Conservation (phyloP, 2,329 filamentous ascomycete species). For the Fusarium fracticaudum region DNA sequence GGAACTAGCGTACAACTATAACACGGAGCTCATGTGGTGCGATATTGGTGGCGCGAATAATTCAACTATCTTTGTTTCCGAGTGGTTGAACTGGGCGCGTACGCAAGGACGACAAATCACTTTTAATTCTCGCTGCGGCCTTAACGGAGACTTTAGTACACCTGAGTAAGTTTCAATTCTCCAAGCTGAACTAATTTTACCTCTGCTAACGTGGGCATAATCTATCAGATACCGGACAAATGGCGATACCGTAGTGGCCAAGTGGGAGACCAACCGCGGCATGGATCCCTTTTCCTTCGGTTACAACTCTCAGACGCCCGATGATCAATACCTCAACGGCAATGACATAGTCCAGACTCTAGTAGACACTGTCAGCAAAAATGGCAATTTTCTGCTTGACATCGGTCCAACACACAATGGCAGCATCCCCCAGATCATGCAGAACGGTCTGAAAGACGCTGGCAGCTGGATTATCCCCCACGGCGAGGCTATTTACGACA, state of each 20-base stretch:
- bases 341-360: not conserved
- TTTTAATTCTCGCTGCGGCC: not conserved
- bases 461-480: not conserved
- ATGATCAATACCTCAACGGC: not conserved
- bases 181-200: not conserved
- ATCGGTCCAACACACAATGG: not conserved
- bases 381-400: not conserved
- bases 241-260: not conserved
- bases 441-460: not conserved
- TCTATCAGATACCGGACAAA: not conserved
- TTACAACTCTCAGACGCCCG: not conserved
- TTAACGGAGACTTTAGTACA: not conserved
- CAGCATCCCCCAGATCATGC: not conserved
- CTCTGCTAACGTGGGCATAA: rapidly evolving
- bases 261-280: not conserved
- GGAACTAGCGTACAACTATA: not conserved
- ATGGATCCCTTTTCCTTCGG: not conserved
- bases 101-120: not conserved
- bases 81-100: not conserved
- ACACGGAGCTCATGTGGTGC: not conserved
- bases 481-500: not conserved
- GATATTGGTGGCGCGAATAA: not conserved
- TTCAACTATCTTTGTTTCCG: not conserved
- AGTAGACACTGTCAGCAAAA: not conserved
- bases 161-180: not conserved